These are phyloP conservation scores for Russula vinacea DNA, from an alignment of 768 basidiomycete genomes.

Conservation along the genomic window DNA sequence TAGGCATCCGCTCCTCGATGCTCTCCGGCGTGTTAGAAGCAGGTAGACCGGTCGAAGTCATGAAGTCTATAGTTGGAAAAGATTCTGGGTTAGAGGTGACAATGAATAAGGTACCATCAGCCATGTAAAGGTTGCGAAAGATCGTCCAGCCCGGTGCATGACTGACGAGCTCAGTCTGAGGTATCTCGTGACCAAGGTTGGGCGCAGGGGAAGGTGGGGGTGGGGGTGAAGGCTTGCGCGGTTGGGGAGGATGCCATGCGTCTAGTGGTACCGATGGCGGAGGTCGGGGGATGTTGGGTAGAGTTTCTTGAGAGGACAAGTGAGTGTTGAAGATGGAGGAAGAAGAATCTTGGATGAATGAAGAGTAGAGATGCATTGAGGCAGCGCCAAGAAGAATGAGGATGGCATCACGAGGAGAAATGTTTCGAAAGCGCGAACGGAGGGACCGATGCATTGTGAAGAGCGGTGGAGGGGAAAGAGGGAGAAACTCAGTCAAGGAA, in stretches of 20 bases:
- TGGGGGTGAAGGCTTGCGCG: background rate
- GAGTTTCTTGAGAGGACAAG: slow-evolving; percentile 25
- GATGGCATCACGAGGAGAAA: slow-evolving; percentile 56
- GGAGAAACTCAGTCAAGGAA: no score
- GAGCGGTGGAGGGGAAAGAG: background rate
- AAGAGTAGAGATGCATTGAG: slow-evolving; percentile 51
- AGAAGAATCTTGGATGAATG: slow-evolving; percentile 33
- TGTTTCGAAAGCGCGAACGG: slow-evolving; percentile 30
- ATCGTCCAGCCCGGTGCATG: slow-evolving; percentile 85
- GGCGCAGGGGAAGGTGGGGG: background rate
- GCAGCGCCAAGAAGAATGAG: slow-evolving; percentile 58
- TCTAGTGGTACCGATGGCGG: background rate
- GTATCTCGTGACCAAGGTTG: slow-evolving; percentile 35
- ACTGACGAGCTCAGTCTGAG: slow-evolving; percentile 53
- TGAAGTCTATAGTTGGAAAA: slow-evolving; percentile 50
- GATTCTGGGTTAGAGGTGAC: slow-evolving; percentile 47
- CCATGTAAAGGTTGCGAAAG: slow-evolving; percentile 79
- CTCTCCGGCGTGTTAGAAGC: slow-evolving; percentile 62
- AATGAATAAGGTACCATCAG: slow-evolving; percentile 75
- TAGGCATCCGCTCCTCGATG: slow-evolving; percentile 64
- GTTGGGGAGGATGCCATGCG: background rate
- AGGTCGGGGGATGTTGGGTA: background rate
- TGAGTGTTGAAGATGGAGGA: slow-evolving; percentile 30
- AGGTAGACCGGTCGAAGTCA: slow-evolving; percentile 64
- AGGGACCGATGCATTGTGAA: background rate